Conservation (phyloP, 2,329 filamentous ascomycete species). For the Rhynchosporium agropyri region DNA sequence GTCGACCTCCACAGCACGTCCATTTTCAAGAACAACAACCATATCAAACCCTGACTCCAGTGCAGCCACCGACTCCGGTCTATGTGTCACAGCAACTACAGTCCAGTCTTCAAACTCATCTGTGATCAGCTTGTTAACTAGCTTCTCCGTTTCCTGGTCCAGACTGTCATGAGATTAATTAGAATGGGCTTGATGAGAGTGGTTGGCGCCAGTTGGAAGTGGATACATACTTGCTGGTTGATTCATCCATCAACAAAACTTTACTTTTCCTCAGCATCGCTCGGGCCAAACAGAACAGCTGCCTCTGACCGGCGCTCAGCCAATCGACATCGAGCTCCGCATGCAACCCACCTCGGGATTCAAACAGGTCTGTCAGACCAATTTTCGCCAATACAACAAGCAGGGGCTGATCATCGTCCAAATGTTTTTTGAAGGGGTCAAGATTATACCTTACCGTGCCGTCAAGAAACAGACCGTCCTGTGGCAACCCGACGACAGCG, state of each 20-base stretch:
- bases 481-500: constrained; percentile 47
- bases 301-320: constrained; percentile 50
- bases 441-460: constrained; percentile 39
- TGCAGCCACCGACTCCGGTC: too few relatives aligned
- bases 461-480: constrained; percentile 48
- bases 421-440: constrained; percentile 44
- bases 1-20: too few relatives aligned
- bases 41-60: too few relatives aligned
- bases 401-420: background rate
- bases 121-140: too few relatives aligned
- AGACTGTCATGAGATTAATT: too few relatives aligned
- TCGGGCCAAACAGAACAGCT: constrained; percentile 52
- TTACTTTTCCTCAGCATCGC: constrained; percentile 43
- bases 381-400: constrained; percentile 66
- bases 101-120: too few relatives aligned
- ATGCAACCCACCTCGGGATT: constrained; percentile 4
- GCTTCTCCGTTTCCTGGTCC: too few relatives aligned
- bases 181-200: too few relatives aligned
- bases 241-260: constrained; percentile 43
- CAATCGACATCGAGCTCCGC: constrained; percentile 14
- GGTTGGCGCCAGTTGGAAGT: too few relatives aligned
- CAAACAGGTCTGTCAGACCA: constrained; percentile 47
- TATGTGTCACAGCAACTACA: too few relatives aligned
- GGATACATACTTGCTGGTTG: constrained; percentile 32
- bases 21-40: too few relatives aligned